Percentiles rank a stretch among this genome's conserved stretches.
phyloP scores from a whole-genome alignment of 345 rosid species.

The Citrus mangshanensis region DNA sequence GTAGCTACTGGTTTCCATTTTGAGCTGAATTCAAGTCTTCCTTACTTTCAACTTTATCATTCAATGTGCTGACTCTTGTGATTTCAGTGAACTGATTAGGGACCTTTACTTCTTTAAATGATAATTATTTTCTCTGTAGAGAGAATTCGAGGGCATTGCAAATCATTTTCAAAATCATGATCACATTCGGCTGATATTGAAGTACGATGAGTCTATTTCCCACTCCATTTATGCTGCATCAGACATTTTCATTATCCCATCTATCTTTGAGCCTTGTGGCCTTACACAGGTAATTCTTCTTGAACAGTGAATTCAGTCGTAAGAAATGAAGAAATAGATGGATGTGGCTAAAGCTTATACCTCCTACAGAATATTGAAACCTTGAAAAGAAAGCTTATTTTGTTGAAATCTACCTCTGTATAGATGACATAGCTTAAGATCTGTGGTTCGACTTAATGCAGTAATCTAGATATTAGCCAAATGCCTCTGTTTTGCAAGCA shows the following conservation, averaged over 20 bases:
- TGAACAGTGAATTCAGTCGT: background rate
- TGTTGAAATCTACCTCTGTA: background rate
- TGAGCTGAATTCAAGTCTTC: background rate
- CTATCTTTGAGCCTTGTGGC: conserved; percentile 98
- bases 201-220: conserved; percentile 87
- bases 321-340: background rate
- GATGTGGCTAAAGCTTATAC: background rate
- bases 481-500: background rate
- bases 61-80: background rate
- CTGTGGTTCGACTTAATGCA: background rate
- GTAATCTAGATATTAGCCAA: background rate
- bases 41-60: background rate
- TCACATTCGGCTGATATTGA: conserved; percentile 68
- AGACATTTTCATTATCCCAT: conserved; percentile 92
- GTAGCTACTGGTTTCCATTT: background rate
- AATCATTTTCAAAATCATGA: conserved; percentile 64
- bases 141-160: conserved; percentile 88
- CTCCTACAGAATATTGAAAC: conserved; percentile 1
- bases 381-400: background rate
- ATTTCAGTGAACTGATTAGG: conserved; percentile 4
- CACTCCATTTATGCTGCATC: conserved; percentile 84
- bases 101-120: no score
- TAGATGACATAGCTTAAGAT: background rate
- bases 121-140: conserved; percentile 31
- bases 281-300: conserved; percentile 79